Conservation (phyloP, 2,329 filamentous ascomycete species). For the Nannizzia gypsea region DNA sequence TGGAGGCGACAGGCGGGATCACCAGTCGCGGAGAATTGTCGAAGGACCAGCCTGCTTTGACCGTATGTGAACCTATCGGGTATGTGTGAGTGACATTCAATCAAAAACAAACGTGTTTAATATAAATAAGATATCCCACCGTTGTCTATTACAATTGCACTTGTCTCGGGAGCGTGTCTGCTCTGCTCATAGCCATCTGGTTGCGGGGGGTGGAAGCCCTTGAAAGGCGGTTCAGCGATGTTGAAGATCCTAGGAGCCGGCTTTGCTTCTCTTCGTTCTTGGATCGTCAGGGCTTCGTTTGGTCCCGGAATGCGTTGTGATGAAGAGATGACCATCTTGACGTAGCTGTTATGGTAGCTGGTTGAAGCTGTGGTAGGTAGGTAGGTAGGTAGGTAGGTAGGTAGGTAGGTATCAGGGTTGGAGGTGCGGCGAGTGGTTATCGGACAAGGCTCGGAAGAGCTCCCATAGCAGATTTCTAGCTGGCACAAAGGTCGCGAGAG, state of each 20-base stretch:
- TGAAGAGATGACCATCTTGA: conserved; percentile 35
- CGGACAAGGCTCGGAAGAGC: background rate
- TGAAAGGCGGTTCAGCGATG: conserved; percentile 49
- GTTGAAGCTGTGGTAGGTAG: background rate
- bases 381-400: background rate
- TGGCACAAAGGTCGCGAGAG: background rate
- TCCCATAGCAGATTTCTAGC: background rate
- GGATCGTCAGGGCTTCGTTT: conserved; percentile 30
- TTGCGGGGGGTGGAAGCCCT: conserved; percentile 46
- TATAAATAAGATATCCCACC: conserved; percentile 42
- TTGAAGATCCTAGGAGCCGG: conserved; percentile 43
- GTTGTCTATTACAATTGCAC: conserved; percentile 95
- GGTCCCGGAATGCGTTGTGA: conserved; percentile 26
- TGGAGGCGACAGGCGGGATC: conserved; percentile 81
- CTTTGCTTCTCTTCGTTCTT: conserved; percentile 41
- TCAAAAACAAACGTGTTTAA: background rate
- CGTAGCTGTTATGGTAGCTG: background rate
- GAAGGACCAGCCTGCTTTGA: conserved; percentile 94
- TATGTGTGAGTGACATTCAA: background rate
- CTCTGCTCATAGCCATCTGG: conserved; percentile 62
- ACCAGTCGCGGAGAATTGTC: conserved; percentile 68
- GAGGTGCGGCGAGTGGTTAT: background rate
- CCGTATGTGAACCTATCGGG: conserved; percentile 63
- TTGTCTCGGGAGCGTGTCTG: conserved; percentile 41
- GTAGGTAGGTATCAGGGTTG: background rate